Evolutionary conservation across 1,284 basidiomycete species (phyloP), one percentile per base, ranked within the genome.

Genomic region (Austroboletus niveus): DNA sequence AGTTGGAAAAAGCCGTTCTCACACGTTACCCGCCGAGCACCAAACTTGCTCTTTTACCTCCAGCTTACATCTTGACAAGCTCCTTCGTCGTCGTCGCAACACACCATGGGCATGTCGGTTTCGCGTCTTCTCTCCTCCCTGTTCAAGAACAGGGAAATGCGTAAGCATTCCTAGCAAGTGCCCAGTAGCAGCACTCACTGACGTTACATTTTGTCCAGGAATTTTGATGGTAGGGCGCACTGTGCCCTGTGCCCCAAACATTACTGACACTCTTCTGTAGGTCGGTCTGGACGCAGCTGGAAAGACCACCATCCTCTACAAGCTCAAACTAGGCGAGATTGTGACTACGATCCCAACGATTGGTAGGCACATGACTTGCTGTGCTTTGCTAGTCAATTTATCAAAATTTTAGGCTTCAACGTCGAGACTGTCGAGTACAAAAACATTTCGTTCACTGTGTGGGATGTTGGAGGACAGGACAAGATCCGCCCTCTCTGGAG

Each of bases 91-190:
- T 64, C 64, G 58, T 64, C 57, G 52, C 60, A 60, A 60, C 56
- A 64, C 69, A 75, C 68, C 71, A 94, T 94, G 92, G 92, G 93
- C 87, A 78, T 95, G 62, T 85, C 84, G 42, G 76, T 95, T 65
- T 95, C 92, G 62, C 81, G 75, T 66, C 78, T 94, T 50, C 84
- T 97, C 69, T 81, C 84, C 56, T 84, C 82, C 72, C 82, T 99
- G 72, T 95, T 99, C 68, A 96, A 96, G 76, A 98, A 98, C 84
- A 97, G 91, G 83, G 97, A 99, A 78, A 98, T 99, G 95, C 94
- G 96, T 95, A 74, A 72, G 92, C 82, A 38, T 42, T 27, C 40
- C 22, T 43, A 45, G 59, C 59, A 60, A 61, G 62, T 55, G 62
- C 61, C 53, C 59, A 60, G 10, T 45, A 56, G 58, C 62, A 56